These are phyloP conservation scores for Pisolithus orientalis DNA, from an alignment of 768 basidiomycete genomes.

Conservation along the genomic window DNA sequence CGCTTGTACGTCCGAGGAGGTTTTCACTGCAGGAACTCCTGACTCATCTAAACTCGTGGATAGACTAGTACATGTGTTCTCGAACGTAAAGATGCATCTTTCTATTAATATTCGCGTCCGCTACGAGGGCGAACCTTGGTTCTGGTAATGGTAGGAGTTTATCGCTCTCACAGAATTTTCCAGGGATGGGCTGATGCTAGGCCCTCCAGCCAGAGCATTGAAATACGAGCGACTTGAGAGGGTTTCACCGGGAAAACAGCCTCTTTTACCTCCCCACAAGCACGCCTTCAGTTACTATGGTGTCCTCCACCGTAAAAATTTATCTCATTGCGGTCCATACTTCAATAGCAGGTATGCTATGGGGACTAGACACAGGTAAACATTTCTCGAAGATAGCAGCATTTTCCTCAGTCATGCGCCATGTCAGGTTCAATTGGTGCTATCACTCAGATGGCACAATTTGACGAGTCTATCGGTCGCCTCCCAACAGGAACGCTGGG, in stretches of 20 bases:
- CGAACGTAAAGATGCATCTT: too few relatives aligned
- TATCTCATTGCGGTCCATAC: constrained; percentile 21
- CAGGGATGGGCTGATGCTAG: background rate
- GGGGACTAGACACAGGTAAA: constrained; percentile 26
- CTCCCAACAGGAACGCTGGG: constrained; percentile 36
- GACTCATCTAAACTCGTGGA: too few relatives aligned
- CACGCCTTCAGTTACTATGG: constrained; percentile 5
- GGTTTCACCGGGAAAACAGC: background rate
- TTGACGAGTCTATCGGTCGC: constrained; percentile 31
- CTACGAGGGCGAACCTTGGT: too few relatives aligned
- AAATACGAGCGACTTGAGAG: background rate
- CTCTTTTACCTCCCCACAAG: too few relatives aligned
- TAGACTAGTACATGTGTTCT: too few relatives aligned
- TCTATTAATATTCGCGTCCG: too few relatives aligned
- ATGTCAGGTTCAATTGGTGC: constrained; percentile 33
- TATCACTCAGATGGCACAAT: constrained; percentile 42
- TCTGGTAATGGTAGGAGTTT: too few relatives aligned
- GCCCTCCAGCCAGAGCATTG: background rate
- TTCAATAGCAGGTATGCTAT: constrained; percentile 24
- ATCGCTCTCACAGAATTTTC: too few relatives aligned
- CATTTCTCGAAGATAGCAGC: background rate
- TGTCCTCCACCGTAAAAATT: constrained; percentile 10
- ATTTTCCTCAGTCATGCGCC: background rate
- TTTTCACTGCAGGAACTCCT: too few relatives aligned
- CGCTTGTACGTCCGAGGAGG: too few relatives aligned